Percentiles rank a stretch among this genome's conserved stretches.
Evolutionary conservation across 1,139 yeast species (phyloP).

Genomic region (Geotrichum restrictum): DNA sequence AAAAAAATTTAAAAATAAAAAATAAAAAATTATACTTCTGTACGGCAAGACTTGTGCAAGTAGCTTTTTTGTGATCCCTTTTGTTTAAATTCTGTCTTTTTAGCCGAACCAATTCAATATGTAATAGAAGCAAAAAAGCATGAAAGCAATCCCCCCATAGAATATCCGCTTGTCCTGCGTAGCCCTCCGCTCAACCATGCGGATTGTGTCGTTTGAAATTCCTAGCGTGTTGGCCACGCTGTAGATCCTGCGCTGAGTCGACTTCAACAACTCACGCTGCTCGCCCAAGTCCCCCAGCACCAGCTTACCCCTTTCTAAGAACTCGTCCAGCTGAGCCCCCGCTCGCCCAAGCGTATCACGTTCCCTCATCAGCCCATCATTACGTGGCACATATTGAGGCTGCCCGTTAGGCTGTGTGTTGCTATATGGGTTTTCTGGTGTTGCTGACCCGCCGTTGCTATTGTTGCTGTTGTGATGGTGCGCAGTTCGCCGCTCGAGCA

Average conservation of each 20-base stretch:
- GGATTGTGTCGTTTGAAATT: conserved; percentile 78
- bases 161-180: conserved; percentile 84
- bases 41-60: too few species aligned
- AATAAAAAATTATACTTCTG: background rate
- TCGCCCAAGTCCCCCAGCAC: conserved; percentile 84
- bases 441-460: conserved; percentile 12
- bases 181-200: conserved; percentile 78
- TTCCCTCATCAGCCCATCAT: conserved; percentile 69
- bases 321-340: conserved; percentile 78
- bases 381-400: conserved; percentile 34
- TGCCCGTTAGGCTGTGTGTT: conserved; percentile 10
- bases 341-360: conserved; percentile 63
- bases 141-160: conserved; percentile 64
- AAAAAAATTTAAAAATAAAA: background rate
- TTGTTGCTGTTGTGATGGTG: conserved; percentile 1
- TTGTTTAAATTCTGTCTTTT: background rate
- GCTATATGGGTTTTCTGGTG: conserved; percentile 62
- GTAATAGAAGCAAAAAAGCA: conserved; percentile 65
- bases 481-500: conserved; percentile 52
- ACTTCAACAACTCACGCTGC: conserved; percentile 68
- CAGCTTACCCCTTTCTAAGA: conserved; percentile 81
- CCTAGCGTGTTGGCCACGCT: conserved; percentile 77
- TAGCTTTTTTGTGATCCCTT: background rate
- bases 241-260: conserved; percentile 61
- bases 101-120: conserved; percentile 63